Conservation (phyloP, 257 asterid genomes). For the Capsicum pubescens region DNA sequence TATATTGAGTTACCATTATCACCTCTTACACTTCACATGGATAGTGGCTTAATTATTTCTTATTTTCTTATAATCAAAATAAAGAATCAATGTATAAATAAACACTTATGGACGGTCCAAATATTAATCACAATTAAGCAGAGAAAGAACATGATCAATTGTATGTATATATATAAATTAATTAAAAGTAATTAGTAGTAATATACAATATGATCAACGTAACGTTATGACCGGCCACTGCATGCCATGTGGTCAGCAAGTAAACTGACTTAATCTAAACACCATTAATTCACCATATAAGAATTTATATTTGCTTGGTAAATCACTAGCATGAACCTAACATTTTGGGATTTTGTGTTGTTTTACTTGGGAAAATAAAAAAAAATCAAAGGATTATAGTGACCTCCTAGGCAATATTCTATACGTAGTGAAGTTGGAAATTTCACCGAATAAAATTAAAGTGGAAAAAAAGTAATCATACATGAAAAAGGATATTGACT, state of each 20-base stretch:
- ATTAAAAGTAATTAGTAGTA: not conserved
- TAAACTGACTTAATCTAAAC: not conserved
- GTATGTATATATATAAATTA: not conserved
- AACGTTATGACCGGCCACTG: slow-evolving; percentile 27
- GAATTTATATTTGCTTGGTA: slow-evolving; percentile 21
- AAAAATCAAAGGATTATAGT: too few relatives aligned
- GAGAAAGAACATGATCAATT: slow-evolving; percentile 26
- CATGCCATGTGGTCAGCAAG: slow-evolving; percentile 34
- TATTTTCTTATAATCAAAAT: too few relatives aligned
- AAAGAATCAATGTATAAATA: not conserved
- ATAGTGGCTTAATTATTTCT: too few relatives aligned
- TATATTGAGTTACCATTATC: too few relatives aligned
- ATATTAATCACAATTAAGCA: slow-evolving; percentile 35
- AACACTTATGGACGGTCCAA: slow-evolving; percentile 34
- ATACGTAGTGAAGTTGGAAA: too few relatives aligned
- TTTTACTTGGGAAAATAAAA: not conserved
- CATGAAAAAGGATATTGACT: too few relatives aligned
- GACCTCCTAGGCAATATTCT: too few relatives aligned
- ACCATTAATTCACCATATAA: not conserved
- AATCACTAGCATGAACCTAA: slow-evolving; percentile 25
- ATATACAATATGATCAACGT: not conserved
- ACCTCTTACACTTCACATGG: too few relatives aligned
- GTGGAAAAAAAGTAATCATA: too few relatives aligned
- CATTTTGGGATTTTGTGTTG: slow-evolving; percentile 20
- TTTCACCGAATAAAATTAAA: too few relatives aligned